phyloP scores from a whole-genome alignment of 2,329 filamentous ascomycete species.

The Falciphora oryzae region DNA sequence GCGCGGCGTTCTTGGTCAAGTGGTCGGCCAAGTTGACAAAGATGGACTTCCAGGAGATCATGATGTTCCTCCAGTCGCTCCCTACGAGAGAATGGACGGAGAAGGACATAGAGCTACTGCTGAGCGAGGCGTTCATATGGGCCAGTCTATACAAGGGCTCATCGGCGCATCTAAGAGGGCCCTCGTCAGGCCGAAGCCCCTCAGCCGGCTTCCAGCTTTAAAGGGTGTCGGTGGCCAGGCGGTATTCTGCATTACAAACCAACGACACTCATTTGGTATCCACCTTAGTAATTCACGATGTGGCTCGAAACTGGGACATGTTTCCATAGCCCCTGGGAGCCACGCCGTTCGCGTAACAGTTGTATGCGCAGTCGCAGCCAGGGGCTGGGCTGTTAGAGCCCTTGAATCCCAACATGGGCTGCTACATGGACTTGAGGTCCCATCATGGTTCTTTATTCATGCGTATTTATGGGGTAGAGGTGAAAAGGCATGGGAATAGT shows the following conservation, averaged over 20 bases:
- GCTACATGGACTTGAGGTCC: too few species aligned
- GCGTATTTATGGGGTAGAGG: too few species aligned
- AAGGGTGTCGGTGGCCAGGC: background rate
- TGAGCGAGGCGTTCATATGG: slow-evolving; percentile 98
- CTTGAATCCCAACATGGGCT: too few species aligned
- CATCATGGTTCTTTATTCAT: too few species aligned
- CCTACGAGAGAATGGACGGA: slow-evolving; percentile 94
- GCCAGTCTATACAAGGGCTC: slow-evolving; percentile 95
- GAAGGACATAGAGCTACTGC: slow-evolving; percentile 91
- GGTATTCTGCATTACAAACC: background rate
- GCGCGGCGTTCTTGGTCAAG: slow-evolving; percentile 94
- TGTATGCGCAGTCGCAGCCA: too few species aligned
- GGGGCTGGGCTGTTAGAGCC: too few species aligned
- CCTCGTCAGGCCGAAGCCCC: slow-evolving; percentile 30
- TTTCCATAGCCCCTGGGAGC: too few species aligned
- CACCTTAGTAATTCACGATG: too few species aligned
- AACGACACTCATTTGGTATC: too few species aligned
- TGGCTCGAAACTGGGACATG: too few species aligned
- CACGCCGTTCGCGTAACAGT: too few species aligned
- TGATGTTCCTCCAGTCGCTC: slow-evolving; percentile 97
- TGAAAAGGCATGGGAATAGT: too few species aligned
- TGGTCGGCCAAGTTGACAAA: slow-evolving; percentile 93
- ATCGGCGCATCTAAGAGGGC: slow-evolving; percentile 73
- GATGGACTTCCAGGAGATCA: slow-evolving; percentile 98
- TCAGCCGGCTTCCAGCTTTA: slow-evolving; percentile 36